Percentiles rank a stretch among this genome's conserved stretches.
These are phyloP conservation scores for Trichoderma hamatum DNA, from an alignment of 2,329 filamentous ascomycete species.

Conservation along the genomic window DNA sequence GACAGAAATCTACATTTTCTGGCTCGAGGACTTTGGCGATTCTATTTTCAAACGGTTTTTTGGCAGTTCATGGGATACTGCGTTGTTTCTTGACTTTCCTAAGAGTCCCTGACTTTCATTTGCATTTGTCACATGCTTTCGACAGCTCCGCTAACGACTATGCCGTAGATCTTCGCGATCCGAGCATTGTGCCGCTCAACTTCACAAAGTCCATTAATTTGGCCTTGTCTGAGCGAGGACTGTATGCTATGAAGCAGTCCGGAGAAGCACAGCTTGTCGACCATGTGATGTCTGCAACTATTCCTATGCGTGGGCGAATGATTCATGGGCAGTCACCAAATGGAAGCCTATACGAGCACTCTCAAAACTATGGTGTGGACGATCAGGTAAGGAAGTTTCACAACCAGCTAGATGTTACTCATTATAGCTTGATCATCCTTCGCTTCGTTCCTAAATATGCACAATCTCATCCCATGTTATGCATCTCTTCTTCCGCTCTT, in stretches of 20 bases:
- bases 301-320: constrained; percentile 96
- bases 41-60: not conserved
- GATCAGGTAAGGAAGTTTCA: constrained; percentile 66
- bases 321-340: constrained; percentile 73
- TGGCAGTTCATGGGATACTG: not conserved
- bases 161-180: constrained; percentile 78
- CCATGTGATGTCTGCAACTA: constrained; percentile 73
- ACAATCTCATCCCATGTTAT: not conserved
- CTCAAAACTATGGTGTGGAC: constrained; percentile 90
- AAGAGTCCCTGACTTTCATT: not conserved
- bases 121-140: constrained; percentile 1
- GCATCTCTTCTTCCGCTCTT: not conserved
- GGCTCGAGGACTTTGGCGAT: not conserved
- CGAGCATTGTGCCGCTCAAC: constrained; percentile 81
- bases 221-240: constrained; percentile 89
- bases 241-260: constrained; percentile 79
- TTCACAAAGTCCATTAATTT: constrained; percentile 99
- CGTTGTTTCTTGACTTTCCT: not conserved
- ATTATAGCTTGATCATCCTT: not conserved
- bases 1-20: not conserved
- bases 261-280: constrained; percentile 69
- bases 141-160: constrained; percentile 13
- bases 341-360: constrained; percentile 72
- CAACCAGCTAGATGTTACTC: not conserved
- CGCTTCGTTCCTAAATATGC: not conserved